These are phyloP conservation scores for Ophiostoma ulmi DNA, from an alignment of 2,329 filamentous ascomycete genomes.

Conservation along the genomic window DNA sequence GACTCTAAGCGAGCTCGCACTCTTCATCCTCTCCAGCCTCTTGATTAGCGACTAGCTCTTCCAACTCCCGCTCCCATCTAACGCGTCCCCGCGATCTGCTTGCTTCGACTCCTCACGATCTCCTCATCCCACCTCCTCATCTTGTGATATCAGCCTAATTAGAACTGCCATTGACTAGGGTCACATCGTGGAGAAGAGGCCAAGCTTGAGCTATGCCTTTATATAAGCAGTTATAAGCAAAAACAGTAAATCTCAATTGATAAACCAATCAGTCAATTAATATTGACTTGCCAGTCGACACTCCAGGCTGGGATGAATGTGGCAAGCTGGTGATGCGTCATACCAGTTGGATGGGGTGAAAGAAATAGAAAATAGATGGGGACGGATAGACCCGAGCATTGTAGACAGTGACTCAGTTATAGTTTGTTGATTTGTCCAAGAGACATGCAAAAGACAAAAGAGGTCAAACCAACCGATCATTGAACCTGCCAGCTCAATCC, in stretches of 20 bases:
- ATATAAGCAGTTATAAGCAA: background rate
- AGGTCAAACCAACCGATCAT: background rate
- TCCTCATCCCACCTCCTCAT: background rate
- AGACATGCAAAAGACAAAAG: background rate
- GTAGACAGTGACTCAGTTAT: background rate
- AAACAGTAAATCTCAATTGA: too few relatives aligned
- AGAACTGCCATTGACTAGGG: background rate
- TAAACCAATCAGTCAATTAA: too few relatives aligned
- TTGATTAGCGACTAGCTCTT: background rate
- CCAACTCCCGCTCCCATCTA: background rate
- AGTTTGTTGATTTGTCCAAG: background rate
- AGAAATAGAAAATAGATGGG: too few relatives aligned
- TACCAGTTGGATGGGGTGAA: background rate
- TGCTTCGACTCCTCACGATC: background rate
- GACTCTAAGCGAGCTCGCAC: too few relatives aligned
- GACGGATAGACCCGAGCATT: background rate
- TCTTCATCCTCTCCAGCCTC: too few relatives aligned
- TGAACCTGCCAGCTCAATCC: background rate
- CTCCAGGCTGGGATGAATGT: background rate
- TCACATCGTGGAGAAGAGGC: background rate
- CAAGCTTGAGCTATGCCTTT: background rate
- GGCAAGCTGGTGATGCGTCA: background rate
- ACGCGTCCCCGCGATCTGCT: background rate
- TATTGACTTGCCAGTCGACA: background rate
- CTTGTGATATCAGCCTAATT: background rate